Evolutionary conservation across 2,329 filamentous ascomycete species (phyloP).

Genomic region (Pseudogymnoascus sp.): DNA sequence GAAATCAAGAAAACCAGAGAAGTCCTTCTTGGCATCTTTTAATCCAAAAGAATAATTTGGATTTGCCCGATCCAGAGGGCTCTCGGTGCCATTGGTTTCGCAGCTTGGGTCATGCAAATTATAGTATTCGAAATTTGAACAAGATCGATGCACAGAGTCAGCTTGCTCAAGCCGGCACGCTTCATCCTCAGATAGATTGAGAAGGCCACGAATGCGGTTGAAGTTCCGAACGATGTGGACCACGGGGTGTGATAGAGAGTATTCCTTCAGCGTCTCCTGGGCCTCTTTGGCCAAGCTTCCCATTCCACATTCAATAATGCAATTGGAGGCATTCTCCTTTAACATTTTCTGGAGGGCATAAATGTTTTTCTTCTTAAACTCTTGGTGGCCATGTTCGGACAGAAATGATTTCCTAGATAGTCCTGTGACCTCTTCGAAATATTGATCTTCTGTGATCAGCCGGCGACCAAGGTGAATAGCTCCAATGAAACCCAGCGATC

Average conservation of each 20-base stretch:
- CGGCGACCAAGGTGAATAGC: constrained; percentile 61
- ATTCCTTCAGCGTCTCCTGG: constrained; percentile 51
- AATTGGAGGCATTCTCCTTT: constrained; percentile 47
- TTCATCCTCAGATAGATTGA: constrained; percentile 36
- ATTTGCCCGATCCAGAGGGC: constrained; percentile 35
- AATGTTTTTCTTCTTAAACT: constrained; percentile 57
- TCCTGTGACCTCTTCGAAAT: constrained; percentile 57
- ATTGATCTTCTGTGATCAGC: constrained; percentile 60
- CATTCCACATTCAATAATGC: constrained; percentile 63
- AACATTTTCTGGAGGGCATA: constrained; percentile 54
- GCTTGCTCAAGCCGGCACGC: constrained; percentile 35
- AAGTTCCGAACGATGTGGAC: constrained; percentile 61
- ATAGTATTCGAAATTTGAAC: constrained; percentile 61
- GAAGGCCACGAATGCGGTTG: constrained; percentile 47
- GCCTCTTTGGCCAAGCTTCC: constrained; percentile 39
- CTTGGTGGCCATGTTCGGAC: constrained; percentile 49
- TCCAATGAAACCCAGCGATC: constrained; percentile 66
- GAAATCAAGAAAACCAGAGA: constrained; percentile 50
- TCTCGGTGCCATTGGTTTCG: constrained; percentile 30
- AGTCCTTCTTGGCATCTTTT: constrained; percentile 50
- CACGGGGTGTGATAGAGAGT: constrained; percentile 57
- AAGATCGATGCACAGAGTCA: constrained; percentile 37
- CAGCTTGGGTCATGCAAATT: constrained; percentile 38
- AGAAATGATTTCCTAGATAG: constrained; percentile 56
- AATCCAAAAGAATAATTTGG: constrained; percentile 40